A percentile compares a stretch with the other conserved stretches of the same genome.
Conservation (phyloP, 2,329 filamentous ascomycete species). For the Cercospora beticola region DNA sequence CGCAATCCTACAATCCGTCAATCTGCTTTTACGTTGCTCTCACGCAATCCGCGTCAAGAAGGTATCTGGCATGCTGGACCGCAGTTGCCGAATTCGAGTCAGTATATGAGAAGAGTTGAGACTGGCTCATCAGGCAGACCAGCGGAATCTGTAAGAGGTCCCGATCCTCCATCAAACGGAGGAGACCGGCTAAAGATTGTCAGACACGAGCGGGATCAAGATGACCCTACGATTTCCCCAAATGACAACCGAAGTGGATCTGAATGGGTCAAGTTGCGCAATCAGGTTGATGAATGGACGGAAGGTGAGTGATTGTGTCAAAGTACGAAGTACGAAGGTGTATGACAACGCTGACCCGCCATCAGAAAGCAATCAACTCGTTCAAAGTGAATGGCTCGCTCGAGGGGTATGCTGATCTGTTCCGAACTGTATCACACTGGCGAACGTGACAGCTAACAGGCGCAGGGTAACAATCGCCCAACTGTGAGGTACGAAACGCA, state of each 20-base stretch:
- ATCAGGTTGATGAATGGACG: constrained; percentile 20
- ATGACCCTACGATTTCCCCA: constrained; percentile 6
- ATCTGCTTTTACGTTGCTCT: constrained; percentile 36
- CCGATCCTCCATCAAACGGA: not conserved
- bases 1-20: constrained; percentile 36
- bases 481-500: constrained; percentile 22
- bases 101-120: constrained; percentile 29
- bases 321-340: not conserved
- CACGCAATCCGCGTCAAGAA: constrained; percentile 37
- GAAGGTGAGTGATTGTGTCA: constrained; percentile 16
- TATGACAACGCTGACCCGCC: not conserved
- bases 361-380: constrained; percentile 19
- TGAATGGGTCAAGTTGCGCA: constrained; percentile 22
- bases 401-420: constrained; percentile 12
- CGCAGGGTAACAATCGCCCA: constrained; percentile 16
- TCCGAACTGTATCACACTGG: not conserved
- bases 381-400: constrained; percentile 24
- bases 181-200: constrained; percentile 20
- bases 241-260: not conserved
- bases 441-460: constrained; percentile 1
- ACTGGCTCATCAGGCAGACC: constrained; percentile 17
- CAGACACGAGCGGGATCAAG: constrained; percentile 27
- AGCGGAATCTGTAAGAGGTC: constrained; percentile 25
- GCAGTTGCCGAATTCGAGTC: constrained; percentile 29
- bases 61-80: constrained; percentile 39